phyloP scores from a whole-genome alignment of 306 rosid species.

The Citrullus amarus region DNA sequence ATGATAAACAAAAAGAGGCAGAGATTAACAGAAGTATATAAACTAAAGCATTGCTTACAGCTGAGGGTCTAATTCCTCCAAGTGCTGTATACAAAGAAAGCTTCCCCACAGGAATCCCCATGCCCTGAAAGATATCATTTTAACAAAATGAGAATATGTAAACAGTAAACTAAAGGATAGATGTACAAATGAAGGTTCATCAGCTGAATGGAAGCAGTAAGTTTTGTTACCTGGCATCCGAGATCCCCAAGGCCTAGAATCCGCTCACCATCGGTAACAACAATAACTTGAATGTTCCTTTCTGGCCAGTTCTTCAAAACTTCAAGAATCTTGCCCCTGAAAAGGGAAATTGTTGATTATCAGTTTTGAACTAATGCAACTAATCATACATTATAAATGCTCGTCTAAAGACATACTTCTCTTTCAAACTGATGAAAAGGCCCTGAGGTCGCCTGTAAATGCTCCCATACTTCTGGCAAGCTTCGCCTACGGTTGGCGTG shows the following conservation, averaged over 20 bases:
- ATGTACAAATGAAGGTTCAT: not conserved
- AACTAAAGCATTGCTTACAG: conserved; percentile 36
- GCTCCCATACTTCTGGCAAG: conserved; percentile 96
- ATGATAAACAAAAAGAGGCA: not conserved
- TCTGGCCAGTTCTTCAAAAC: conserved; percentile 92
- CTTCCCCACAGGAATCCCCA: conserved; percentile 99
- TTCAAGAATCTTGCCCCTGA: conserved; percentile 88
- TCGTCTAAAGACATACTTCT: conserved; percentile 38
- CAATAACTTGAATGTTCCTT: conserved; percentile 79
- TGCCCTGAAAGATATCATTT: conserved; percentile 42
- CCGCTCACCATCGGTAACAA: conserved; percentile 96
- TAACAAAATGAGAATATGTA: not conserved
- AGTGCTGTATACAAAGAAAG: conserved; percentile 90
- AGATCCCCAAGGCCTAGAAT: conserved; percentile 97
- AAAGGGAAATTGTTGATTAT: conserved; percentile 9
- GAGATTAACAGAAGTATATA: not conserved
- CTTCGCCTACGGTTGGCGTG: conserved; percentile 96
- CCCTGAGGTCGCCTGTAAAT: conserved; percentile 92
- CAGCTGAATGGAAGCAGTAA: not conserved
- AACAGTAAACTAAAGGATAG: not conserved
- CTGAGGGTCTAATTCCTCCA: conserved; percentile 94
- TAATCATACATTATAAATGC: not conserved
- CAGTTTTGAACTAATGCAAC: not conserved
- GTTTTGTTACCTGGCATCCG: conserved; percentile 68
- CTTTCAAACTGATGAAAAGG: conserved; percentile 81